Conservation (phyloP, 306 rosid species). For the Chamaecrista fasciculata region DNA sequence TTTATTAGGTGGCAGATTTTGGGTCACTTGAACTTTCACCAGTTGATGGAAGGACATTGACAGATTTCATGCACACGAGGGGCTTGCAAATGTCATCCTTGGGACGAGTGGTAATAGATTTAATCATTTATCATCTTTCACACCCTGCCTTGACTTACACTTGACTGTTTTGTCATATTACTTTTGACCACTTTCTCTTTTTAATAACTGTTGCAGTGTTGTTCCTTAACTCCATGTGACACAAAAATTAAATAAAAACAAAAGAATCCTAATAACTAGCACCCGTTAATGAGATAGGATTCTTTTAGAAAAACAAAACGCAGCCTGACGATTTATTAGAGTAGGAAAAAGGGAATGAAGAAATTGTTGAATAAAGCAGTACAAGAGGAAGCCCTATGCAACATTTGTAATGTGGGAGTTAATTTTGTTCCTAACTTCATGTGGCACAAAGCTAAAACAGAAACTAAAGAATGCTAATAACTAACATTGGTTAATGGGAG, state of each 20-base stretch:
- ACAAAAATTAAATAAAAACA: not conserved
- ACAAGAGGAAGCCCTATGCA: not conserved
- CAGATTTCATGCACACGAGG: slow-evolving; percentile 98
- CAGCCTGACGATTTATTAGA: not conserved
- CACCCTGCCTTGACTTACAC: slow-evolving; percentile 1
- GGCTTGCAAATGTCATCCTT: slow-evolving; percentile 91
- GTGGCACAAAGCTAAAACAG: not conserved
- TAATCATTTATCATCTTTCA: not conserved
- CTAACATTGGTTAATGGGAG: not conserved
- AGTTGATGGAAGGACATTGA: slow-evolving; percentile 96
- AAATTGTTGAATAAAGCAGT: not conserved
- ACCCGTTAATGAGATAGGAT: not conserved
- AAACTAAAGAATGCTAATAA: not conserved
- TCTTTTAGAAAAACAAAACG: not conserved
- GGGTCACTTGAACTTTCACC: slow-evolving; percentile 99
- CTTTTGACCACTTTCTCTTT: slow-evolving; percentile 15
- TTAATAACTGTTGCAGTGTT: not conserved
- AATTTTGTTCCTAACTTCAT: slow-evolving; percentile 21
- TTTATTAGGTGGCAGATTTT: slow-evolving; percentile 88
- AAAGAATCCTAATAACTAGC: not conserved
- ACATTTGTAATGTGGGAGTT: not conserved
- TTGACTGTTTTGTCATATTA: slow-evolving; percentile 6
- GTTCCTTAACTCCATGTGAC: slow-evolving; percentile 11
- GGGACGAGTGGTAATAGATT: slow-evolving; percentile 75
- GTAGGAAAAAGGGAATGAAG: not conserved